Evolutionary conservation across 768 basidiomycete species (phyloP), one percentile per base, ranked within the genome.

Genomic region (Leccinum ochraceum): DNA sequence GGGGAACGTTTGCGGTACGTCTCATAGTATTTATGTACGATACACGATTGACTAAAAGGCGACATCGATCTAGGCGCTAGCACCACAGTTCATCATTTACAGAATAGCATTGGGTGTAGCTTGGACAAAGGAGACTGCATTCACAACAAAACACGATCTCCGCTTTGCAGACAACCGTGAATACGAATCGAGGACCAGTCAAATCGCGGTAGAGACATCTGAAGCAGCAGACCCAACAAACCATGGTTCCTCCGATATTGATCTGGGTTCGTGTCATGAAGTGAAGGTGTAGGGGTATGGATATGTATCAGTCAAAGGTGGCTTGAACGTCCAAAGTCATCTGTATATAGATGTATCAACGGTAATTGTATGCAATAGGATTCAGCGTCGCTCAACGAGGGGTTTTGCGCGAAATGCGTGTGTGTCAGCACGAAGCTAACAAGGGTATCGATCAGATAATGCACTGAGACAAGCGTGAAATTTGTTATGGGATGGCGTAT

Each of bases 51-150:
- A 20, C 13, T n/a, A 10, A 48, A 48, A 20, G 10, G 10, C 32
- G 28, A n/a, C 51, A n/a, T 52, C 11, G 30, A n/a, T 50, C 16
- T 52, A 52, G 51, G 51, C 30, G 11, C 28, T 52, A 28, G 28
- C 51, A 32, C 51, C 51, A 32, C 51, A 52, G 51, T 32, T 32
- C 51, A 52, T 52, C 17, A 32, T 52, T 32, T 52, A 52, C 51
- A 52, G 51, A n/a, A 28, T 52, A 32, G 51, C 51, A 5, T 11
- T 16, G 9, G 51, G 30, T 3, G 11, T 52, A 28, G 51, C 51
- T n/a, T 52, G 51, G 51, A 30, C 51, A n/a, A 52, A 52, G 51
- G 51, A 52, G 16, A 52, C 17, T 10, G 30, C 10, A 17, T 52
- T 52, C 28, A 32, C 28, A 17, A 13, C 51, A 30, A 32, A 3